Percentiles rank a stretch among this genome's conserved stretches.
These are phyloP conservation scores for Neopestalotiopsis clavispora DNA, from an alignment of 2,329 filamentous ascomycete species.

Conservation along the genomic window DNA sequence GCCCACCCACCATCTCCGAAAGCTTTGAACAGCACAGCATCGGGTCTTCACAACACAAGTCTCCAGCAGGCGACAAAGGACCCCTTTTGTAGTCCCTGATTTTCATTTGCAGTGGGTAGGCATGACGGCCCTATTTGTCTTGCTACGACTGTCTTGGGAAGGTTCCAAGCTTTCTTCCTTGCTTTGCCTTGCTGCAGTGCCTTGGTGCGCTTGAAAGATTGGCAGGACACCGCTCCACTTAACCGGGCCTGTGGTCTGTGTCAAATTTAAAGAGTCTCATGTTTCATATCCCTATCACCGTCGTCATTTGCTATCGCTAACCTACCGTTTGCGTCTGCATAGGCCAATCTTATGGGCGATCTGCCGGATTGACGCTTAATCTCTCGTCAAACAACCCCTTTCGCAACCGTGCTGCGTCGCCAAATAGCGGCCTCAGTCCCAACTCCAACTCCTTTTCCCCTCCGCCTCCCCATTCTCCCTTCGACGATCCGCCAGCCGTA, in stretches of 20 bases:
- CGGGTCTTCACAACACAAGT: conserved; percentile 13
- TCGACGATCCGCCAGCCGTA: conserved; percentile 58
- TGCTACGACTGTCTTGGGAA: conserved; percentile 10
- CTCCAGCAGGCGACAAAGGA: conserved; percentile 22
- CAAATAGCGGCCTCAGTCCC: conserved; percentile 36
- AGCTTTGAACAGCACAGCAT: conserved; percentile 8
- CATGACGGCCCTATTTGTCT: conserved; percentile 9
- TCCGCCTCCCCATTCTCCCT: conserved; percentile 56
- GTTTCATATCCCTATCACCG: conserved; percentile 50
- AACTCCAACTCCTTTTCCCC: conserved; percentile 32
- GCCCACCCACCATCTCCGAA: neutral
- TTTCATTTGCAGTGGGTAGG: conserved; percentile 13
- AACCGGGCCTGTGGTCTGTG: conserved; percentile 44
- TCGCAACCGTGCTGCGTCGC: conserved; percentile 74
- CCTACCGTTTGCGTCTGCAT: conserved; percentile 33
- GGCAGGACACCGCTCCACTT: conserved; percentile 38
- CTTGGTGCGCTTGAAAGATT: conserved; percentile 14
- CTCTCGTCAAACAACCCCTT: conserved; percentile 84
- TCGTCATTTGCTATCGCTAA: conserved; percentile 41
- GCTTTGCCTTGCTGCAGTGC: conserved; percentile 5
- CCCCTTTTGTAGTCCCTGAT: conserved; percentile 12
- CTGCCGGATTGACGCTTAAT: conserved; percentile 64
- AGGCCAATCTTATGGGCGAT: conserved; percentile 47
- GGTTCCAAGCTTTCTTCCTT: conserved; percentile 16
- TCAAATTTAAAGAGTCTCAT: conserved; percentile 49